Percentiles rank a stretch among this genome's conserved stretches.
phyloP scores from a whole-genome alignment of 306 rosid species.

The Erythrophleum fordii region DNA sequence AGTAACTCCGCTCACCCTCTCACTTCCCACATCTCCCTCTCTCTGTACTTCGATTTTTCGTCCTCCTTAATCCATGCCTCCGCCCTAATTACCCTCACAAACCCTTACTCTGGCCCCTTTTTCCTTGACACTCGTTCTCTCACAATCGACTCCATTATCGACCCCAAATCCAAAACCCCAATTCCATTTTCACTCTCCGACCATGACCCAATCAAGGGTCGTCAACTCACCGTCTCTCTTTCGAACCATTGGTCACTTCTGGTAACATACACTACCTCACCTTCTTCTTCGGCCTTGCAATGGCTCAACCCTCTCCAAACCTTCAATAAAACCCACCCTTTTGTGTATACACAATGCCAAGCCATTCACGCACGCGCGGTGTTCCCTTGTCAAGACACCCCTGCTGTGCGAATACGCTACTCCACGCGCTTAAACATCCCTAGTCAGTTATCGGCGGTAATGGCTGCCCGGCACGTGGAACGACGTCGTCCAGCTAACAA shows the following conservation, averaged over 20 bases:
- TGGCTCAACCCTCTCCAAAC: slow-evolving; percentile 89
- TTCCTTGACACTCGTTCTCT: slow-evolving; percentile 84
- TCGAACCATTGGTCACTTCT: slow-evolving; percentile 58
- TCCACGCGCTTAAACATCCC: slow-evolving; percentile 70
- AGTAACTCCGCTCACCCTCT: no score
- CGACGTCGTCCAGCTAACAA: slow-evolving; percentile 50
- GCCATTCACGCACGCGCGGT: slow-evolving; percentile 88
- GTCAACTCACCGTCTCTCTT: slow-evolving; percentile 62
- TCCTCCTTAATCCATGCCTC: slow-evolving; percentile 66
- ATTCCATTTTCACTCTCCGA: no score
- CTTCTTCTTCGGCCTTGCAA: slow-evolving; percentile 86
- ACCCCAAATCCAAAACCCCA: slow-evolving; percentile 45
- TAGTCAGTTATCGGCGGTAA: slow-evolving; percentile 63
- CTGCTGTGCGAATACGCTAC: slow-evolving; percentile 75
- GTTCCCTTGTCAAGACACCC: slow-evolving; percentile 95
- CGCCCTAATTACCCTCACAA: slow-evolving; percentile 59
- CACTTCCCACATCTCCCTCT: slow-evolving; percentile 60
- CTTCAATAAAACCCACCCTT: slow-evolving; percentile 66
- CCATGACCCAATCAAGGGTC: slow-evolving; percentile 64
- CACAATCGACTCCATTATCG: slow-evolving; percentile 53
- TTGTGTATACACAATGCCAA: slow-evolving; percentile 93
- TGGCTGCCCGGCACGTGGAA: slow-evolving; percentile 67
- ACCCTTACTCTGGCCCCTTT: slow-evolving; percentile 62
- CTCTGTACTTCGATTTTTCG: slow-evolving; percentile 72
- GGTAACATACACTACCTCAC: slow-evolving; percentile 62